Evolutionary conservation across 306 rosid genomes (phyloP), one percentile per base, ranked within the genome.

Genomic region (Fragaria vesca): DNA sequence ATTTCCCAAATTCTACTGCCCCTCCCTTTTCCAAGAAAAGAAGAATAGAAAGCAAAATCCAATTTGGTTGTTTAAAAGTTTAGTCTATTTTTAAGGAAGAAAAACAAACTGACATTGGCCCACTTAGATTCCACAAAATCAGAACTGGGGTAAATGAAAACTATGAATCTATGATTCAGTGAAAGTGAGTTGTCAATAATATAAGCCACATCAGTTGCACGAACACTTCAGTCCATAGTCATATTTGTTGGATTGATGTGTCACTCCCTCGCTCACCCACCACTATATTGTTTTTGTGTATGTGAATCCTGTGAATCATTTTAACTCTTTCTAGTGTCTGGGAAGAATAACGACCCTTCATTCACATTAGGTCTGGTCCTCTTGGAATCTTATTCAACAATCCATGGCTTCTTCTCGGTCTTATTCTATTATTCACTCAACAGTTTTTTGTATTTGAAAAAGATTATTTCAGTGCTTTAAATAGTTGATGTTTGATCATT

Each of bases 141-240:
- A 8, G 16, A 57, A 58, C 0, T 3, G 9, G 12, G 63, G 63
- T 57, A 57, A 21, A 57, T 57, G 63, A 21, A 57, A 52, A 54
- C 21, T 55, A 51, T 3, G 52, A 48, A 3, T 54, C 26, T 7
- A 65, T 66, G 48, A 38, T 18, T 32, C 69, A 32, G 6, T 12
- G 76, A 52, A 36, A 72, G 43, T 57, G 77, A 55, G n/a, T 73
- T 73, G 52, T 72, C 76, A 72, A 42, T 42, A 43, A 4, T 9
- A 38, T 1, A 66, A 4, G 71, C 30, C 71, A 36, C 50, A 20
- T 66, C 71, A 38, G 71, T 66, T 66, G 30, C 17, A 66, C 9
- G 48, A 8, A 38, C 16, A 1, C 71, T 36, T 3, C 4, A 34
- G 45, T 6, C 48, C 48, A 45, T 11, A 5, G 69, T 34, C 69